Conservation (phyloP, 306 rosid genomes). For the Vigna hirtella region DNA sequence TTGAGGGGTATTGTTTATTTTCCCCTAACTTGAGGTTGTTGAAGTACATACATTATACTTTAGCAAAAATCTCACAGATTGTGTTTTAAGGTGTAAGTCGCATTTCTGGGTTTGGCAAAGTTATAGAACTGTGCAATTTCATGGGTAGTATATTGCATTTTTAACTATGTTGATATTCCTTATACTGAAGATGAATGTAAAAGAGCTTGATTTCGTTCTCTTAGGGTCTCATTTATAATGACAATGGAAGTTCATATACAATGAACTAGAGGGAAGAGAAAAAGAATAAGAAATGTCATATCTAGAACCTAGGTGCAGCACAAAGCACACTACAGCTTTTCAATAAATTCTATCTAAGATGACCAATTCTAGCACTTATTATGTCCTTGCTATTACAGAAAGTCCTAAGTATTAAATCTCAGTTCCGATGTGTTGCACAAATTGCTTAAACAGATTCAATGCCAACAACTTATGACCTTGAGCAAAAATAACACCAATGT, state of each 20-base stretch:
- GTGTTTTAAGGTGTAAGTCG: neutral
- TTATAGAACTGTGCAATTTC: neutral
- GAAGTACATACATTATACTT: too few species aligned
- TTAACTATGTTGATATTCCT: neutral
- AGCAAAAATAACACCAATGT: neutral
- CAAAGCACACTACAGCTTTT: too few species aligned
- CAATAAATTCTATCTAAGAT: too few species aligned
- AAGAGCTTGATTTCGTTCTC: too few species aligned
- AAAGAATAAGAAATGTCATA: too few species aligned
- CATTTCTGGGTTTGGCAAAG: neutral
- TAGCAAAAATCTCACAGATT: neutral
- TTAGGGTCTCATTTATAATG: too few species aligned
- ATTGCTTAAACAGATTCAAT: neutral
- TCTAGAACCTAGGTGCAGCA: too few species aligned
- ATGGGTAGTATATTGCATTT: neutral
- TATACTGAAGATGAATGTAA: too few species aligned
- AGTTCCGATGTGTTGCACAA: neutral
- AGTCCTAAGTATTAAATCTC: neutral
- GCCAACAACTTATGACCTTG: too few species aligned
- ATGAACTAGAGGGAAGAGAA: too few species aligned
- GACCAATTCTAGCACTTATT: neutral
- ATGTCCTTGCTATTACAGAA: slow-evolving; percentile 1
- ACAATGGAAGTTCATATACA: too few species aligned
- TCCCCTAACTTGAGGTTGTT: slow-evolving; percentile 4
- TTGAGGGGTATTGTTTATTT: slow-evolving; percentile 33